Percentiles rank a stretch among this genome's conserved stretches.
Evolutionary conservation across 1,284 basidiomycete species (phyloP).

Genomic region (Somion occarium): DNA sequence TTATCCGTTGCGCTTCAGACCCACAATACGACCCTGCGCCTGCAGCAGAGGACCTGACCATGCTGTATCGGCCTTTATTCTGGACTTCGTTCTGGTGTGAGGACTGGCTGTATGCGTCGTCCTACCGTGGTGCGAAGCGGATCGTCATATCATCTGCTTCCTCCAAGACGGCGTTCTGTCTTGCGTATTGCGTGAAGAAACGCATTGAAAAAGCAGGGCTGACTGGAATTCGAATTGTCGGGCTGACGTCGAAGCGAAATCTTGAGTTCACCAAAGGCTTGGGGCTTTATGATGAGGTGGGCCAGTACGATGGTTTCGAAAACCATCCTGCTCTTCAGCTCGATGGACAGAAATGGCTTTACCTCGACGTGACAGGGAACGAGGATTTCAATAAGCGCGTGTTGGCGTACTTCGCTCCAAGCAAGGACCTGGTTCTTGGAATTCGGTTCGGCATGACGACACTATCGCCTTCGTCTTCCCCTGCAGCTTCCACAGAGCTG

Average conservation of each 20-base stretch:
- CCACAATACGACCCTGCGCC: slow-evolving; percentile 44
- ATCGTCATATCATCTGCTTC: slow-evolving; percentile 62
- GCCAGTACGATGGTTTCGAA: slow-evolving; percentile 44
- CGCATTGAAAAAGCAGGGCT: slow-evolving; percentile 22
- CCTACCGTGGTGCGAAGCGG: slow-evolving; percentile 39
- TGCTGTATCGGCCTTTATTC: slow-evolving; percentile 64
- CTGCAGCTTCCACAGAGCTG: slow-evolving; percentile 7
- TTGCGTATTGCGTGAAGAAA: slow-evolving; percentile 50
- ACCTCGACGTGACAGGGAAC: slow-evolving; percentile 61
- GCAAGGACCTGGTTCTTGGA: slow-evolving; percentile 34
- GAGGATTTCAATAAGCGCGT: slow-evolving; percentile 41
- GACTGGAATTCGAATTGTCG: slow-evolving; percentile 36
- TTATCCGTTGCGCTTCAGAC: slow-evolving; percentile 52
- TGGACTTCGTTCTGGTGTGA: slow-evolving; percentile 71
- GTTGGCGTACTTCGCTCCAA: slow-evolving; percentile 25
- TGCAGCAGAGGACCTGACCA: slow-evolving; percentile 48
- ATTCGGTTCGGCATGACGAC: slow-evolving; percentile 53
- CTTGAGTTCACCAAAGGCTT: slow-evolving; percentile 47
- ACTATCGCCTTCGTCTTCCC: slow-evolving; percentile 37
- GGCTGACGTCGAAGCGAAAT: slow-evolving; percentile 54
- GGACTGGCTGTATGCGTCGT: slow-evolving; percentile 50
- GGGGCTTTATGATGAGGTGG: slow-evolving; percentile 48
- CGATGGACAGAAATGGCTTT: slow-evolving; percentile 36
- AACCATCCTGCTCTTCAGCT: slow-evolving; percentile 18
- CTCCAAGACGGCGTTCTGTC: slow-evolving; percentile 61